Conservation (phyloP, 306 rosid genomes). For the Citrullus amarus region DNA sequence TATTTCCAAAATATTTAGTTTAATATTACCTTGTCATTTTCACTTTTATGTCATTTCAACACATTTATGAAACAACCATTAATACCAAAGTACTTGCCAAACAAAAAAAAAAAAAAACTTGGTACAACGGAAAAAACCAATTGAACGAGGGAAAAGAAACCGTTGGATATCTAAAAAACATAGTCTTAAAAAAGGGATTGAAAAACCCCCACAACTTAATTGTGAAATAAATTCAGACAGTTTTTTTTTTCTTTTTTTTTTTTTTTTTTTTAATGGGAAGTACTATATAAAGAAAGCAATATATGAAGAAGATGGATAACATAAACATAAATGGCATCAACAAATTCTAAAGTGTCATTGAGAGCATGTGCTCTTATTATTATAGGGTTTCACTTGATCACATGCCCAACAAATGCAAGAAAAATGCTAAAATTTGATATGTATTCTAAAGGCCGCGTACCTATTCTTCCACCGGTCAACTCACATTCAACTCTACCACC, state of each 20-base stretch:
- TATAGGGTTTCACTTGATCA: background rate
- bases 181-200: background rate
- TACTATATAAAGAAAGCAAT: background rate
- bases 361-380: background rate
- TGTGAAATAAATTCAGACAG: background rate
- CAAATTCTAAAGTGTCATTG: background rate
- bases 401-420: background rate
- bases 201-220: background rate
- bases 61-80: background rate
- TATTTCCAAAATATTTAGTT: no score
- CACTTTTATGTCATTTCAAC: no score
- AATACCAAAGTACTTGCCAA: background rate
- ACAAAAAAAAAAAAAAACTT: background rate
- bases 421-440: background rate
- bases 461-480: background rate
- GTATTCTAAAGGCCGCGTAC: background rate
- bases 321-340: background rate
- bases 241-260: no score
- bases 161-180: background rate
- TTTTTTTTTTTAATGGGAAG: background rate
- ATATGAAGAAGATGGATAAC: background rate
- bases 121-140: background rate
- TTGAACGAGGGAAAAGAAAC: background rate
- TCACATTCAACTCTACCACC: background rate
- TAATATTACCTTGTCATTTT: no score